Percentiles rank a stretch among this genome's conserved stretches.
Conservation (phyloP, 176 grass and related monocot species). For the Chrysopogon serrulatus region DNA sequence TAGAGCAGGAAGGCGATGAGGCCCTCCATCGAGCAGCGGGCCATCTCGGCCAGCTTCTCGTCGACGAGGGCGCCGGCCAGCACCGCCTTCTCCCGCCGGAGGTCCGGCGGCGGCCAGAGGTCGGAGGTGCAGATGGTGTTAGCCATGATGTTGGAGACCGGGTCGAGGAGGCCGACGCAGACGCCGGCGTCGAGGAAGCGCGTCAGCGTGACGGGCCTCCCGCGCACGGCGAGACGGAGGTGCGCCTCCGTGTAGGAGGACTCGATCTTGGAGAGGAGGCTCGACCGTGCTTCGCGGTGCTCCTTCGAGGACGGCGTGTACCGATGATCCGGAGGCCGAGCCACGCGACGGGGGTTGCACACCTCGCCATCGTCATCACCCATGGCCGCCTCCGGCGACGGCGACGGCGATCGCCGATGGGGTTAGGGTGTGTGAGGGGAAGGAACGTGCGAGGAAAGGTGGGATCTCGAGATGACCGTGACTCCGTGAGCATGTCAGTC, state of each 20-base stretch:
- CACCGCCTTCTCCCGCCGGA: background rate
- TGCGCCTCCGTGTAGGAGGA: background rate
- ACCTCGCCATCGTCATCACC: background rate
- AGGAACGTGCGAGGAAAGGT: no score
- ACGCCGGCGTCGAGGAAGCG: conserved; percentile 18
- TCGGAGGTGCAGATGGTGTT: conserved; percentile 4
- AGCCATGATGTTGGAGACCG: conserved; percentile 16
- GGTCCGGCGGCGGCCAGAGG: background rate
- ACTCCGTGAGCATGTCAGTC: no score
- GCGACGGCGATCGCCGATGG: background rate
- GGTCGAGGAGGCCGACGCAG: conserved; percentile 19
- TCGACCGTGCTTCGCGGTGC: background rate
- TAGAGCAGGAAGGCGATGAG: conserved; percentile 25
- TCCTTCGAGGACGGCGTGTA: background rate
- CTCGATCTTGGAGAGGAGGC: conserved; percentile 20
- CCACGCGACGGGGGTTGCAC: background rate
- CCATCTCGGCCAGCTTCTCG: background rate
- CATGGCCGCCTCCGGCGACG: background rate
- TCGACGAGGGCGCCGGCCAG: background rate
- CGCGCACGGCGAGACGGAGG: background rate
- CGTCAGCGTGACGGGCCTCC: background rate
- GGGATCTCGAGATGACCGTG: no score
- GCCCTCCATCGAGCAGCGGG: background rate
- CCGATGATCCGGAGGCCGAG: background rate
- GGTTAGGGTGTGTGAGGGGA: background rate